Evolutionary conservation across 225 moss, liverwort and hornwort genomes (phyloP).

Genomic region (Bryoerythrophyllum caledonicum): DNA sequence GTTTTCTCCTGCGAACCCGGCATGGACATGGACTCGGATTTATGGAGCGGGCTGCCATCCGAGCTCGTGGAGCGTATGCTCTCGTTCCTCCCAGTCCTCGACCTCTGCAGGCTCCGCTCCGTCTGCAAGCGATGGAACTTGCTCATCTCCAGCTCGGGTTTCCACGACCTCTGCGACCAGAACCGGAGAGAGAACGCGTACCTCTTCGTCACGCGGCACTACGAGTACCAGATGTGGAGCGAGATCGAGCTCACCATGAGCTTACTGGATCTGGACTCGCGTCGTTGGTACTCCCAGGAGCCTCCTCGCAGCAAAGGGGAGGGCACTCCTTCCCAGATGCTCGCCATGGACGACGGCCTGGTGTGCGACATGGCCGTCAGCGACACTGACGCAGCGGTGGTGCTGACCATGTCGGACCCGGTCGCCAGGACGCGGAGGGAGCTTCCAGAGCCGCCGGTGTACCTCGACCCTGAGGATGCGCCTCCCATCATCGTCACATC

Average conservation of each 20-base stretch:
- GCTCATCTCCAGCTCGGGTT: slow-evolving; percentile 18
- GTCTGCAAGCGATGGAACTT: slow-evolving; percentile 32
- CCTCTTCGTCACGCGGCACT: slow-evolving; percentile 18
- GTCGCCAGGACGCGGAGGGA: slow-evolving; percentile 14
- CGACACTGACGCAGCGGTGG: neutral
- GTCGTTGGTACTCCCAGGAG: slow-evolving; percentile 32
- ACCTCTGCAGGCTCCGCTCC: slow-evolving; percentile 33
- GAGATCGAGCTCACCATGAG: neutral
- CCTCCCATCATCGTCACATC: slow-evolving; percentile 1
- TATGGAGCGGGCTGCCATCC: slow-evolving; percentile 34
- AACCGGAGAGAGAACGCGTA: neutral
- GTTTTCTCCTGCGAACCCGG: neutral
- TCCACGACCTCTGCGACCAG: slow-evolving; percentile 23
- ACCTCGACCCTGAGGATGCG: neutral
- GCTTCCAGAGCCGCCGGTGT: slow-evolving; percentile 20
- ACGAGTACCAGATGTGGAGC: neutral
- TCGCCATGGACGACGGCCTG: slow-evolving; percentile 27
- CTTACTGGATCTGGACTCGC: slow-evolving; percentile 27
- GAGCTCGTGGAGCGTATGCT: slow-evolving; percentile 42
- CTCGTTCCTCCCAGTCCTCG: slow-evolving; percentile 26
- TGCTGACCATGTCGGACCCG: slow-evolving; percentile 17
- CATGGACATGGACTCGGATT: slow-evolving; percentile 15
- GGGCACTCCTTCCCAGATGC: neutral
- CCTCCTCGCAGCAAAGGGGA: neutral
- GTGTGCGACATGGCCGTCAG: slow-evolving; percentile 4